A percentile compares a stretch with the other conserved stretches of the same genome.
These are phyloP conservation scores for Raphidocelis subcapitata DNA, from an alignment of 139 green algal genomes.

Conservation along the genomic window DNA sequence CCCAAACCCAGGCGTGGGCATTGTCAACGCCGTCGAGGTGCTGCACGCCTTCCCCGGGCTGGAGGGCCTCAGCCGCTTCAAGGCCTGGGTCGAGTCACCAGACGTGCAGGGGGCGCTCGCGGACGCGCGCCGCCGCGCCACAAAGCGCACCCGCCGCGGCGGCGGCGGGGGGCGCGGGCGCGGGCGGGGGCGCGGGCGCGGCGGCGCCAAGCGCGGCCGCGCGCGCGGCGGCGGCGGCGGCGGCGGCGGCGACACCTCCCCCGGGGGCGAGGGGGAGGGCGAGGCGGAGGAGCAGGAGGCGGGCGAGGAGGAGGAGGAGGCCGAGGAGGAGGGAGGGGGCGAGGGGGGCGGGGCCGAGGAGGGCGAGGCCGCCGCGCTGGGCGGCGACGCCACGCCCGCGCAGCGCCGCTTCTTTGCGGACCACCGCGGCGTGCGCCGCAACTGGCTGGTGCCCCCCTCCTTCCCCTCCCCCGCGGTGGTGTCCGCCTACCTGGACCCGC, in stretches of 20 bases:
- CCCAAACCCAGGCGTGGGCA: slow-evolving; percentile 58
- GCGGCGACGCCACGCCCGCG: slow-evolving; percentile 15
- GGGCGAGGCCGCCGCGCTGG: background rate
- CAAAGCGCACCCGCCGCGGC: slow-evolving; percentile 15
- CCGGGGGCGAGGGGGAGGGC: background rate
- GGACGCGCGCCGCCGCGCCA: too few species aligned
- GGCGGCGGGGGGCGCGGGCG: background rate
- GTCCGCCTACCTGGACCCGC: slow-evolving; percentile 49
- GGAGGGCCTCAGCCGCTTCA: slow-evolving; percentile 56
- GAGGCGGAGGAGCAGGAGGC: background rate
- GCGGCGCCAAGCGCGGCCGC: background rate
- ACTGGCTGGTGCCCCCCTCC: slow-evolving; percentile 73
- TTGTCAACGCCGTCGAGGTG: slow-evolving; percentile 97
- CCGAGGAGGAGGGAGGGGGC: background rate
- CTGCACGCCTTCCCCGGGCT: slow-evolving; percentile 73
- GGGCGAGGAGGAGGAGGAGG: background rate
- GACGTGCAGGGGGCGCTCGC: slow-evolving; percentile 41
- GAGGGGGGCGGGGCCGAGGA: background rate
- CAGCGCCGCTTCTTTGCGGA: slow-evolving; percentile 62
- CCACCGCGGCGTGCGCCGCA: slow-evolving; percentile 56
- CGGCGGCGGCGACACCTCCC: background rate
- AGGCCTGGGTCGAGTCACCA: slow-evolving; percentile 61
- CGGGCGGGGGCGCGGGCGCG: background rate
- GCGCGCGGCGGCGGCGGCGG: background rate
- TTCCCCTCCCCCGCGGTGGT: slow-evolving; percentile 74